phyloP scores from a whole-genome alignment of 1,284 basidiomycete genomes.

The Ustilago bromivora region DNA sequence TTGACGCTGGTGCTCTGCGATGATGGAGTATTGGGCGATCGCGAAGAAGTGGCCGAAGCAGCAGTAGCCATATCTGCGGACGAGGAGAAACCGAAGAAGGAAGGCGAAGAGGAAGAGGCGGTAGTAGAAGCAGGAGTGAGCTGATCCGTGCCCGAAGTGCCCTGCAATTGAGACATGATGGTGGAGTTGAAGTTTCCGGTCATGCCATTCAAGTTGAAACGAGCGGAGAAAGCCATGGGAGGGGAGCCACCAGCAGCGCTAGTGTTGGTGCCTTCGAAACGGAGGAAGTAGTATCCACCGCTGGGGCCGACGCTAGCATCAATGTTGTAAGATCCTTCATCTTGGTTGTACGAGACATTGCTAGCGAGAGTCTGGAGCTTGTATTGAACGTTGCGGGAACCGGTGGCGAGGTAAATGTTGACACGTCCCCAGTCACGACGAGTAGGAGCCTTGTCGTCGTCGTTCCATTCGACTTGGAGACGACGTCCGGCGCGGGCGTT shows the following conservation, averaged over 20 bases:
- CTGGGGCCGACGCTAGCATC: constrained; percentile 49
- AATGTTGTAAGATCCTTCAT: constrained; percentile 39
- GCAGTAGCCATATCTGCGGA: constrained; percentile 66
- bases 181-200: constrained; percentile 60
- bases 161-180: constrained; percentile 32
- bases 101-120: constrained; percentile 14
- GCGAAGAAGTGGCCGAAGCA: constrained; percentile 76
- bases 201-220: constrained; percentile 57
- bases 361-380: constrained; percentile 58
- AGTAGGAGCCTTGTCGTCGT: constrained; percentile 56
- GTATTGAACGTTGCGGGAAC: constrained; percentile 59
- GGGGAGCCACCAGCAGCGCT: constrained; percentile 36
- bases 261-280: constrained; percentile 58
- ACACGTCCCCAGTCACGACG: constrained; percentile 52
- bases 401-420: constrained; percentile 64
- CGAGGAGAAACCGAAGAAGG: constrained; percentile 17
- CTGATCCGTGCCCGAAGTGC: constrained; percentile 30
- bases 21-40: constrained; percentile 78
- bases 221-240: constrained; percentile 63
- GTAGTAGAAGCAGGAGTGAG: constrained; percentile 21
- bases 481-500: constrained; percentile 44
- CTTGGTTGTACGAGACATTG: constrained; percentile 34
- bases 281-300: constrained; percentile 64
- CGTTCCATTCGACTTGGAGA: constrained; percentile 57
- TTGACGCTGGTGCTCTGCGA: constrained; percentile 25